Percentiles rank a stretch among this genome's conserved stretches.
Conservation (phyloP, 768 basidiomycete genomes). For the Cystobasidium tubakii region DNA sequence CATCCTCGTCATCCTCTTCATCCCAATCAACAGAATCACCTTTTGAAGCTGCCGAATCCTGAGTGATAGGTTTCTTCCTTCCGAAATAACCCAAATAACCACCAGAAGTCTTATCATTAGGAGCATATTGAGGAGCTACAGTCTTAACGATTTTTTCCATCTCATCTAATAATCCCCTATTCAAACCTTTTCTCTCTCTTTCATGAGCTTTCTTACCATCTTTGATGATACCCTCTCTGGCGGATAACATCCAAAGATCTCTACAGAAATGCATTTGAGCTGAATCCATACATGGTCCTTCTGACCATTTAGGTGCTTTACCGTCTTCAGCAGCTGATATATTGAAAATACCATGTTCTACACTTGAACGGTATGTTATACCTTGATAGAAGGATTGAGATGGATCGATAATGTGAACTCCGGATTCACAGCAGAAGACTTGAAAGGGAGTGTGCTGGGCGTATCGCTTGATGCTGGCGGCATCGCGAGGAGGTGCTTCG, state of each 20-base stretch:
- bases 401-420: conserved; percentile 94
- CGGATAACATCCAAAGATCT: conserved; percentile 89
- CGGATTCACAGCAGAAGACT: conserved; percentile 97
- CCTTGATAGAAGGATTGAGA: conserved; percentile 91
- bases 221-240: conserved; percentile 59
- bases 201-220: conserved; percentile 47
- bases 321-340: conserved; percentile 56
- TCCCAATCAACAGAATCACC: conserved; percentile 36
- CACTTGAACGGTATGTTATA: conserved; percentile 73
- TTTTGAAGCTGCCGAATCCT: neutral
- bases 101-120: conserved; percentile 32
- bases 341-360: conserved; percentile 73
- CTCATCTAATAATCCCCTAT: conserved; percentile 29
- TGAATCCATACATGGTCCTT: conserved; percentile 86
- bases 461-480: conserved; percentile 71
- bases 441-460: conserved; percentile 92
- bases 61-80: conserved; percentile 19
- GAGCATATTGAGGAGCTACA: conserved; percentile 40
- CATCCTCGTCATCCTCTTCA: conserved; percentile 52
- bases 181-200: conserved; percentile 40
- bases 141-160: conserved; percentile 45
- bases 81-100: conserved; percentile 32
- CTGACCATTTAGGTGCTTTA: conserved; percentile 59
- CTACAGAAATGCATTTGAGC: conserved; percentile 97
- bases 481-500: conserved; percentile 86